Percentiles rank a stretch among this genome's conserved stretches.
phyloP scores from a whole-genome alignment of 2,329 filamentous ascomycete species.

The Fusarium sp. region DNA sequence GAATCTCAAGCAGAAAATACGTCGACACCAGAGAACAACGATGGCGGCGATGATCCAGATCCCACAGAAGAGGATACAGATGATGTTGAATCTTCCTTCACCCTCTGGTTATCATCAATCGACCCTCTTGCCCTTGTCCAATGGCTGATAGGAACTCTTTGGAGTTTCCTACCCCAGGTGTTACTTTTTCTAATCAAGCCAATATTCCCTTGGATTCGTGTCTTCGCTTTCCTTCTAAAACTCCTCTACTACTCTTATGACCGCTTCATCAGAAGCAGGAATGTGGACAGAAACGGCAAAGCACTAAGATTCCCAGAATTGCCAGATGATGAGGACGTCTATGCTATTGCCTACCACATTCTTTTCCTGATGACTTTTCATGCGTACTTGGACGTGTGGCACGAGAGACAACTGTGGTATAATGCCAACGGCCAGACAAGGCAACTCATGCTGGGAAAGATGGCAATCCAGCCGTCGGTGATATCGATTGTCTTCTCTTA shows the following conservation, averaged over 20 bases:
- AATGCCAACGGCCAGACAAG: conserved; percentile 50
- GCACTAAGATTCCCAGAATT: not conserved
- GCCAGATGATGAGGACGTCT: too few species aligned
- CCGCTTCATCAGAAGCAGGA: not conserved
- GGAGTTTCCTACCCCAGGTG: not conserved
- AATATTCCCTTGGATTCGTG: not conserved
- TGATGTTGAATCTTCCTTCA: not conserved
- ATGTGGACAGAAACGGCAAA: not conserved
- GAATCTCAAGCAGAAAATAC: not conserved
- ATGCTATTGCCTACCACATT: conserved; percentile 5
- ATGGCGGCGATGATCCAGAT: not conserved
- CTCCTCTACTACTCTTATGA: not conserved
- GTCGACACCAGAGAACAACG: not conserved
- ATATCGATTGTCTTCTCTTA: not conserved
- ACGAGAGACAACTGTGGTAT: conserved; percentile 49
- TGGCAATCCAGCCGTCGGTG: conserved; percentile 8
- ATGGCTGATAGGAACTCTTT: not conserved
- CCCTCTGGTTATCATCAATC: not conserved
- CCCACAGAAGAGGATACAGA: not conserved
- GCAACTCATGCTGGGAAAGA: conserved; percentile 44
- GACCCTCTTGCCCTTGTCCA: not conserved
- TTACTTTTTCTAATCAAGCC: not conserved
- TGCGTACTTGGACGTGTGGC: conserved; percentile 28
- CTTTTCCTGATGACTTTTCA: conserved; percentile 29
- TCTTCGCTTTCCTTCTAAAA: not conserved